Base-by-base conservation (phyloP, 192 early-diverging fungal species). In the Cetraspora pellucida region DNA sequence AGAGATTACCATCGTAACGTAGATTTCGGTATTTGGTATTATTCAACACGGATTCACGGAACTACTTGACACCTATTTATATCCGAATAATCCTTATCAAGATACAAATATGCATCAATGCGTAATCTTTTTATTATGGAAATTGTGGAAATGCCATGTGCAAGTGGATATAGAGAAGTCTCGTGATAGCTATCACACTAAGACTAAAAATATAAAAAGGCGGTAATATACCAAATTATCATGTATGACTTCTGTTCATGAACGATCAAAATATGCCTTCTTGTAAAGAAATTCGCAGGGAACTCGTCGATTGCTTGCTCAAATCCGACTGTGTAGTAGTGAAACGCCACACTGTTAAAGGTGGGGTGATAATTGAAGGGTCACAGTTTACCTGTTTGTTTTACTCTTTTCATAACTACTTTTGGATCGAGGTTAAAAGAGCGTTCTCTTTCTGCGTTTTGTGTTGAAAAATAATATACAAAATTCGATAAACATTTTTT, bases 231-330 rank as follows among this genome's bases (percentile, higher is more conserved):
- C 9, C 2, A n/a, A 28, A 11, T 28, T 21, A 61, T n/a, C 16
- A 28, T 61, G 13, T 61, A 6, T 61, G 10, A 14, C 17, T 61
- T 23, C 11, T 61, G 5, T 28, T 30, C 9, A 13, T 61, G 0
- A 23, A 13, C 59, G 9, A 10, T 27, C 58, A 10, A 45, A 47
- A 5, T 14, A 89, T 89, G 87, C 87, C 87, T 64, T 85, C 83
- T 58, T 89, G 87, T 74, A 85, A 89, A 80, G 86, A 87, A 31
- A 85, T 89, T 63, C 79, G 88, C 25, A 70, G 82, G 58, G 88
- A 87, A 43, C 75, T 89, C 23, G 82, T 84, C 21, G 84, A 89
- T 58, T 89, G 88, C 66, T 83, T 89, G 69, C 79, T 89, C 37
- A 85, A 87, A 77, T 89, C 88, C 0, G 77, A 89, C 21, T 89